Evolutionary conservation across 1,139 yeast genomes (phyloP), one percentile per base, ranked within the genome.

Genomic region (Yamadazyma mexicana): DNA sequence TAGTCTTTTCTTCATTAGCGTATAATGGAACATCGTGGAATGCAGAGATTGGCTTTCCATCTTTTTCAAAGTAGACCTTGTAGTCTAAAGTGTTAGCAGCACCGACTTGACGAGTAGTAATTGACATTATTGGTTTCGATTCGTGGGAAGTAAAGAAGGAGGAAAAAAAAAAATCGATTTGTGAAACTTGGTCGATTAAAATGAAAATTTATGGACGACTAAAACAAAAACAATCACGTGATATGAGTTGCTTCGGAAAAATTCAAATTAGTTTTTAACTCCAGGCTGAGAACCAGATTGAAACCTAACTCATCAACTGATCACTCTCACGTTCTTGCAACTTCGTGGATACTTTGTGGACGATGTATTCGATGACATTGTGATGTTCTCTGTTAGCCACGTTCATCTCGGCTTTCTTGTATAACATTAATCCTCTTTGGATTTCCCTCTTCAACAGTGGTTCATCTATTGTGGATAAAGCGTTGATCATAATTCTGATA

Each of bases 21-120:
- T 76, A 75, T 49, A 91, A 67, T 31, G 97, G 97, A 35, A 91
- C 75, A 61, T 92, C 98, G 62, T 92, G 98, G 76, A 91, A 89
- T 38, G 69, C 60, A 38, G 69, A 63, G 31, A 63, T 54, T 44
- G 70, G 71, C 58, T 71, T 70, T 31, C 76, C 77, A 58, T 71
- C 73, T 55, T 70, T 59, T 59, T 71, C 77, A 39, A 71, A 55
- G 63, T 45, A 91, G 51, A 86, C 94, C 69, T 81, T 86, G 85
- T 81, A 86, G 59, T 89, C 97, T 56, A 87, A 77, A 52, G 96
- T 85, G 85, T 88, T 79, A 57, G 89, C 85, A 54, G 95, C 92
- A 60, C 95, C 97, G 59, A 88, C 72, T 73, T 86, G 92, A 75
- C 96, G 87, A 47, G 87, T 73, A 45, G 87, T 65, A 75, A 78